phyloP scores from a whole-genome alignment of 2,329 filamentous ascomycete species.

The Calonectria montana region DNA sequence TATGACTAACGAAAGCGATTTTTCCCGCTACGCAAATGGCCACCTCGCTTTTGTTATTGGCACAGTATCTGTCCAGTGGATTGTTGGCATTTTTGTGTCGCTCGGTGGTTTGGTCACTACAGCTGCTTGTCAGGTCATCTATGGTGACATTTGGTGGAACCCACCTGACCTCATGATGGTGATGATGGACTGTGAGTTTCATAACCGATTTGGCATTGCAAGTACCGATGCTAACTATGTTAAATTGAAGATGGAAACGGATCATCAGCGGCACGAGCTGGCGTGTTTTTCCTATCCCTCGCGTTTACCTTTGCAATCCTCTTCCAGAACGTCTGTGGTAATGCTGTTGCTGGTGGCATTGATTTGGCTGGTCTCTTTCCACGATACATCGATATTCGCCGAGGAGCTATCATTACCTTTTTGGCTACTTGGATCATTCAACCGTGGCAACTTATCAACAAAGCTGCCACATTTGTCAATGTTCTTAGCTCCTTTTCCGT shows the following conservation, averaged over 20 bases:
- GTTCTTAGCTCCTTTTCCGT: constrained; percentile 44
- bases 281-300: constrained; percentile 43
- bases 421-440: constrained; percentile 40
- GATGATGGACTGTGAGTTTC: constrained; percentile 37
- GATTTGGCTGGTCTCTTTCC: constrained; percentile 45
- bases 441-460: constrained; percentile 47
- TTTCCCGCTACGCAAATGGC: constrained; percentile 41
- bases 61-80: constrained; percentile 40
- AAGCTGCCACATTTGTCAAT: constrained; percentile 40
- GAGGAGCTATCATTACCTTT: constrained; percentile 41
- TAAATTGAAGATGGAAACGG: not conserved
- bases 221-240: not conserved
- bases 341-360: constrained; percentile 44
- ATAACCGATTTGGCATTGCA: not conserved
- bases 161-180: constrained; percentile 42
- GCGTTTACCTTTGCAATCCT: constrained; percentile 44
- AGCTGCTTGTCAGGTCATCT: constrained; percentile 43
- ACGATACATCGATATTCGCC: constrained; percentile 42
- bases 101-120: constrained; percentile 41
- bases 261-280: constrained; percentile 36
- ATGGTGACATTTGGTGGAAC: constrained; percentile 42
- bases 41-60: constrained; percentile 38
- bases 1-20: constrained; percentile 45
- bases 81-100: constrained; percentile 43
- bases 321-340: constrained; percentile 45